Conservation (phyloP, 345 rosid genomes). For the Citrus medica region DNA sequence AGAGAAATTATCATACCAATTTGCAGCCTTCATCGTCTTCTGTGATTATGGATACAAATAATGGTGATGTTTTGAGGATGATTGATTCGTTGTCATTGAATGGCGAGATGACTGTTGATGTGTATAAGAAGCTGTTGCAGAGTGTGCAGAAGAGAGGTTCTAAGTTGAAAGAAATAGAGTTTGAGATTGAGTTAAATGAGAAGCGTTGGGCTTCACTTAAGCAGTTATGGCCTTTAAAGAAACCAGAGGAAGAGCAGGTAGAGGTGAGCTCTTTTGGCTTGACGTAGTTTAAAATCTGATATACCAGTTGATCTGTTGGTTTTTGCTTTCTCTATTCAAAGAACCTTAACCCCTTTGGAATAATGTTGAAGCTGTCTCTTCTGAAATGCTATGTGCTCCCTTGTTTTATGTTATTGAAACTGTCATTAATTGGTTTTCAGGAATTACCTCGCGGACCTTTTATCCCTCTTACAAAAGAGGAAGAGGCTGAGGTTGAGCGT, state of each 20-base stretch:
- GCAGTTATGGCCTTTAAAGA: conserved; percentile 40
- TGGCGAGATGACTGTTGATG: conserved; percentile 36
- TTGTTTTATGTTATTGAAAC: not conserved
- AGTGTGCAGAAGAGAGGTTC: conserved; percentile 42
- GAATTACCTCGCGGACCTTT: conserved; percentile 60
- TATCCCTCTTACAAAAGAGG: conserved; percentile 70
- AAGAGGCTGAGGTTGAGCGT: conserved; percentile 46
- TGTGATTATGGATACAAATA: conserved; percentile 31
- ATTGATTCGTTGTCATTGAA: conserved; percentile 41
- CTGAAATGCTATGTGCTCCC: not conserved
- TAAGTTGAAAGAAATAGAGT: conserved; percentile 47
- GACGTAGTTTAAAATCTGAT: not conserved
- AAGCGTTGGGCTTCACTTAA: conserved; percentile 33
- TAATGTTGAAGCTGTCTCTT: not conserved
- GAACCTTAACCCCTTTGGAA: not conserved
- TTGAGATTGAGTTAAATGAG: conserved; percentile 56
- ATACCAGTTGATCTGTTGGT: not conserved
- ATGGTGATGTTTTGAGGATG: conserved; percentile 36
- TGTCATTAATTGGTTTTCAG: conserved; percentile 31
- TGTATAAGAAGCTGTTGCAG: conserved; percentile 63
- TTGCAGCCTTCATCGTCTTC: conserved; percentile 36
- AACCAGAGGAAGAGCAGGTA: conserved; percentile 36
- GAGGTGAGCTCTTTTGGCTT: conserved; percentile 28
- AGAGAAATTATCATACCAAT: conserved; percentile 17
- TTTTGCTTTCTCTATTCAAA: not conserved